These are phyloP conservation scores for Wallacemonas sp. DNA, from an alignment of 208 protist genomes.

Conservation along the genomic window DNA sequence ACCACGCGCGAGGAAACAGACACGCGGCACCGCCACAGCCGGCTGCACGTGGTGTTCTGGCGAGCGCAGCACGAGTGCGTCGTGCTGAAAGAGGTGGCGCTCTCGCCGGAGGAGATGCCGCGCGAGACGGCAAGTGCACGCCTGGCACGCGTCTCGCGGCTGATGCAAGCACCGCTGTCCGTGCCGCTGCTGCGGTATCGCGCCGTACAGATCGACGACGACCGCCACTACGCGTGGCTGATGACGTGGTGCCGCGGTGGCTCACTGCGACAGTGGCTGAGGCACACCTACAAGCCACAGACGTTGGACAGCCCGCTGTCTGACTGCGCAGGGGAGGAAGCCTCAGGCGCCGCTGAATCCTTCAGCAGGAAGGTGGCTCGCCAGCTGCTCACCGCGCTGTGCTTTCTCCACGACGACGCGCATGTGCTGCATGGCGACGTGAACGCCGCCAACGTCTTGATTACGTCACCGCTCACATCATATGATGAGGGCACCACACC, in stretches of 20 bases:
- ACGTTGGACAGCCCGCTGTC: too few species aligned
- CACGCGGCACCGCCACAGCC: slow-evolving; percentile 22
- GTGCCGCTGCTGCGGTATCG: slow-evolving; percentile 40
- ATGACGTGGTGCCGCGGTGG: slow-evolving; percentile 28
- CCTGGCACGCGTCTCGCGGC: slow-evolving; percentile 13
- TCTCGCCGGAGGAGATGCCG: slow-evolving; percentile 31
- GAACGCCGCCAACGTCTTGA: slow-evolving; percentile 56
- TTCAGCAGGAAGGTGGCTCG: slow-evolving; percentile 21
- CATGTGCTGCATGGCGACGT: slow-evolving; percentile 61
- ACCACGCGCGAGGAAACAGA: not conserved
- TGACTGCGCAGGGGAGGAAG: too few species aligned
- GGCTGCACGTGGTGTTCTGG: slow-evolving; percentile 42
- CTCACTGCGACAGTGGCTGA: slow-evolving; percentile 28
- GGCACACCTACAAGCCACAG: not conserved
- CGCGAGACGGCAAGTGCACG: slow-evolving; percentile 11
- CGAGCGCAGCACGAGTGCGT: slow-evolving; percentile 14
- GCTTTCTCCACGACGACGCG: slow-evolving; percentile 43
- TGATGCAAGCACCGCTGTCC: slow-evolving; percentile 10
- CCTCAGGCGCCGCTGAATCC: slow-evolving; percentile 10
- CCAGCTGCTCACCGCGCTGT: slow-evolving; percentile 41
- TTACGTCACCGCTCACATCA: slow-evolving; percentile 8
- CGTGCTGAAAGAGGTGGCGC: slow-evolving; percentile 54
- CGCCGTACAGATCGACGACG: slow-evolving; percentile 32
- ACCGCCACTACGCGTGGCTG: slow-evolving; percentile 37
- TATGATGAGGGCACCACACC: too few species aligned